Percentiles rank a stretch among this genome's conserved stretches.
phyloP scores from a whole-genome alignment of 2,329 filamentous ascomycete species.

The Aureobasidium zeae region DNA sequence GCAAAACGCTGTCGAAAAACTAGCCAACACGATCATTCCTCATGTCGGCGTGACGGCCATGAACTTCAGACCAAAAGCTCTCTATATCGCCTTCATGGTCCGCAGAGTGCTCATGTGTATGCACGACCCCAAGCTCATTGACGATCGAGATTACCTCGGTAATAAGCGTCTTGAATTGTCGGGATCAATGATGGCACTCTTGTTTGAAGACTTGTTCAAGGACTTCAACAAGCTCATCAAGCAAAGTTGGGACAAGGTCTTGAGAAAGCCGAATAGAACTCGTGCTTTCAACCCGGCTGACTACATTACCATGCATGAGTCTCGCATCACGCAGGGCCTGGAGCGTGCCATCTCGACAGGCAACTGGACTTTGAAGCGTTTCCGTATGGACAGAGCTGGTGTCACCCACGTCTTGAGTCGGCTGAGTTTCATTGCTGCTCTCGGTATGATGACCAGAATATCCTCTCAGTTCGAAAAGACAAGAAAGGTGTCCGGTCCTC shows the following conservation, averaged over 20 bases:
- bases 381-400: constrained; percentile 96
- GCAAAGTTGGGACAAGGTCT: constrained; percentile 84
- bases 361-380: constrained; percentile 96
- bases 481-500: constrained; percentile 86
- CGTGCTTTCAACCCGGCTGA: constrained; percentile 79
- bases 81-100: constrained; percentile 96
- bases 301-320: constrained; percentile 74
- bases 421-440: constrained; percentile 88
- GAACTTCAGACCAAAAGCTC: constrained; percentile 92
- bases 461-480: constrained; percentile 99
- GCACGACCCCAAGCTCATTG: constrained; percentile 78
- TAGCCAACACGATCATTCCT: constrained; percentile 87
- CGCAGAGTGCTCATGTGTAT: constrained; percentile 92
- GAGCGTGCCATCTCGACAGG: constrained; percentile 94
- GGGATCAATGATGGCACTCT: constrained; percentile 80
- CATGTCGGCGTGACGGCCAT: constrained; percentile 86
- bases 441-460: constrained; percentile 99
- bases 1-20: constrained; percentile 84
- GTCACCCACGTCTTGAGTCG: constrained; percentile 94
- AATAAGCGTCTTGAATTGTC: constrained; percentile 95
- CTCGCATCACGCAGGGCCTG: constrained; percentile 83
- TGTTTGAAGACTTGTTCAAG: constrained; percentile 98
- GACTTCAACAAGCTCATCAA: constrained; percentile 84
- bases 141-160: constrained; percentile 94
- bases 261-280: constrained; percentile 87